phyloP scores from a whole-genome alignment of 148 eudicot species.

The Amaranthus hypochondriacus region DNA sequence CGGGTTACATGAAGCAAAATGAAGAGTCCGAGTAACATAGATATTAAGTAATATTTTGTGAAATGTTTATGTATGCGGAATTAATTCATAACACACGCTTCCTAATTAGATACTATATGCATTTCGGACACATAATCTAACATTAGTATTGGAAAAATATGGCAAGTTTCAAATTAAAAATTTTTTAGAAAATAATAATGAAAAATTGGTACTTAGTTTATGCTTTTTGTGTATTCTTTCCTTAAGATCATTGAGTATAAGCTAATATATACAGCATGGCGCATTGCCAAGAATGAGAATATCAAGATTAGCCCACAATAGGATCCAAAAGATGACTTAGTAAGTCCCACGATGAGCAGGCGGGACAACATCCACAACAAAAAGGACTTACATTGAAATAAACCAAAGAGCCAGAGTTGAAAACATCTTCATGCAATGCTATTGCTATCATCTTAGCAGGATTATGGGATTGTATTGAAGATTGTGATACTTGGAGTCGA shows the following conservation, averaged over 20 bases:
- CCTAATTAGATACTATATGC: not conserved
- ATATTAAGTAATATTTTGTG: too few relatives aligned
- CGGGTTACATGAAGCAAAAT: too few relatives aligned
- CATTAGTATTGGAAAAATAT: not conserved
- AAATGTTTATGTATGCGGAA: too few relatives aligned
- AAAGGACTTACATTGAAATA: conserved; percentile 62
- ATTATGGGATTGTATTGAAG: conserved; percentile 29
- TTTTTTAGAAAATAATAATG: not conserved
- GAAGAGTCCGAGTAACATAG: too few relatives aligned
- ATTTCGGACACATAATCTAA: not conserved
- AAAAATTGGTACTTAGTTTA: not conserved
- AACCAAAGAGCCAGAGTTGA: conserved; percentile 58
- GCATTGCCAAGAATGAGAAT: not conserved
- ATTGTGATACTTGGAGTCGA: conserved; percentile 24
- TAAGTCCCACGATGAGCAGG: not conserved
- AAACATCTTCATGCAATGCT: conserved; percentile 75
- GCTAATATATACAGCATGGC: not conserved
- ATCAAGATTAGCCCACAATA: not conserved
- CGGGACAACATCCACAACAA: conserved; percentile 7
- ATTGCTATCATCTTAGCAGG: conserved; percentile 63
- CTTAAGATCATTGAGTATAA: not conserved
- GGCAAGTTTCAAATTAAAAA: not conserved
- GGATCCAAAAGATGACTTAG: not conserved
- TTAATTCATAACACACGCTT: too few relatives aligned
- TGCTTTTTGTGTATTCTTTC: not conserved